Evolutionary conservation across 2,329 filamentous ascomycete species (phyloP).

Genomic region (Dothistroma pini): DNA sequence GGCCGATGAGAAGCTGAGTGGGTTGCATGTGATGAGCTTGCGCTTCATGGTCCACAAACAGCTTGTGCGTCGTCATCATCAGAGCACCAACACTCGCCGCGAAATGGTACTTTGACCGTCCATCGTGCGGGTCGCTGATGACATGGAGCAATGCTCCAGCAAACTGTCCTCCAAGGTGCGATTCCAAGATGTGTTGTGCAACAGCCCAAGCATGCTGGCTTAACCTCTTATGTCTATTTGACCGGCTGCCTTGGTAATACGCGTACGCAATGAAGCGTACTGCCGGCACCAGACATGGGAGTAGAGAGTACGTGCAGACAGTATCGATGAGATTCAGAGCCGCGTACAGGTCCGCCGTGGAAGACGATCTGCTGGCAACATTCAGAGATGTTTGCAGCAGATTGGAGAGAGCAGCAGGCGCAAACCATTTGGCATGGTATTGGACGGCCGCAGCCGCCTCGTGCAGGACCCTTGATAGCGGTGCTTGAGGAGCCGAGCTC

Average conservation of each 20-base stretch:
- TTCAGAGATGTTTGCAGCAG: constrained; percentile 27
- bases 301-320: constrained; percentile 28
- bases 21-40: constrained; percentile 16
- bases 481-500: neutral
- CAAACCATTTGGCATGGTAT: constrained; percentile 35
- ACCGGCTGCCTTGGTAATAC: constrained; percentile 32
- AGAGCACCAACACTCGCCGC: constrained; percentile 31
- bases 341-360: constrained; percentile 30
- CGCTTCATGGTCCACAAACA: constrained; percentile 9
- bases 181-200: constrained; percentile 28
- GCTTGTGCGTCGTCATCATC: constrained; percentile 28
- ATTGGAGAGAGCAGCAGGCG: constrained; percentile 21
- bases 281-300: constrained; percentile 24
- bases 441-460: constrained; percentile 25
- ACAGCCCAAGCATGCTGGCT: constrained; percentile 27
- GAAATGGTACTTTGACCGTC: constrained; percentile 23
- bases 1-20: constrained; percentile 19
- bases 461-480: constrained; percentile 23
- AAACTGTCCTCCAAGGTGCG: constrained; percentile 30
- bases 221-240: constrained; percentile 29
- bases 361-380: constrained; percentile 26
- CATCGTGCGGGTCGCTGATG: constrained; percentile 20
- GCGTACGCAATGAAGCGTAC: constrained; percentile 30
- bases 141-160: constrained; percentile 25
- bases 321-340: constrained; percentile 31